phyloP scores from a whole-genome alignment of 2,329 filamentous ascomycete species.

The Aspergillus awamori region DNA sequence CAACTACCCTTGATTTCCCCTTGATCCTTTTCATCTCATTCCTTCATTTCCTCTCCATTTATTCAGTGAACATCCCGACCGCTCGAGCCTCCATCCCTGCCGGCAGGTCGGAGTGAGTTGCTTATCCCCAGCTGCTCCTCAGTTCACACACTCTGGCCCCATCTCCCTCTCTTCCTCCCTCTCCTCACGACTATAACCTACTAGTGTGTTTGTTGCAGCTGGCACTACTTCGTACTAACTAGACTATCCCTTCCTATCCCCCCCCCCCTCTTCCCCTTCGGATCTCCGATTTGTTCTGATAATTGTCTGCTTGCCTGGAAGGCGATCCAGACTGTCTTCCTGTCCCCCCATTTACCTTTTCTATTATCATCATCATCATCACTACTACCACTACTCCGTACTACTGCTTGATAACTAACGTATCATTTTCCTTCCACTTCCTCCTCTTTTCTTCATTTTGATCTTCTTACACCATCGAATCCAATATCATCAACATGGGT shows the following conservation, averaged over 20 bases:
- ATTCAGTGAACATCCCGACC: neutral
- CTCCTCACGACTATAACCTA: too few species aligned
- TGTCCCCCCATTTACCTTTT: neutral
- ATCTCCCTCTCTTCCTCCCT: neutral
- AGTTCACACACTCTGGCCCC: neutral
- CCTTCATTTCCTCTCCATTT: neutral
- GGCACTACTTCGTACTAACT: neutral
- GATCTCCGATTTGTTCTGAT: neutral
- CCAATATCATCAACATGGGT: slow-evolving; percentile 25
- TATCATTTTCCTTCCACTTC: neutral
- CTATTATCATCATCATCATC: neutral
- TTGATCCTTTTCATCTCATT: neutral
- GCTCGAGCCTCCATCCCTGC: neutral
- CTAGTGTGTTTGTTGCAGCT: neutral
- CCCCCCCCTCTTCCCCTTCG: neutral
- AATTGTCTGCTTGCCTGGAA: neutral
- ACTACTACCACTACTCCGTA: neutral
- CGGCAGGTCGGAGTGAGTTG: neutral
- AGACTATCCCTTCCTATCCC: neutral
- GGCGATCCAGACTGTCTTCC: neutral
- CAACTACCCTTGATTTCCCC: too few species aligned
- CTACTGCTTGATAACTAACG: neutral
- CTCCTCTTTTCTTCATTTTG: neutral
- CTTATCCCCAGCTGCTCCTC: neutral
- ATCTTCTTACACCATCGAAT: slow-evolving; percentile 9